Conservation (phyloP, 1,139 yeast genomes). For the Entelexis paramagnoliae region DNA sequence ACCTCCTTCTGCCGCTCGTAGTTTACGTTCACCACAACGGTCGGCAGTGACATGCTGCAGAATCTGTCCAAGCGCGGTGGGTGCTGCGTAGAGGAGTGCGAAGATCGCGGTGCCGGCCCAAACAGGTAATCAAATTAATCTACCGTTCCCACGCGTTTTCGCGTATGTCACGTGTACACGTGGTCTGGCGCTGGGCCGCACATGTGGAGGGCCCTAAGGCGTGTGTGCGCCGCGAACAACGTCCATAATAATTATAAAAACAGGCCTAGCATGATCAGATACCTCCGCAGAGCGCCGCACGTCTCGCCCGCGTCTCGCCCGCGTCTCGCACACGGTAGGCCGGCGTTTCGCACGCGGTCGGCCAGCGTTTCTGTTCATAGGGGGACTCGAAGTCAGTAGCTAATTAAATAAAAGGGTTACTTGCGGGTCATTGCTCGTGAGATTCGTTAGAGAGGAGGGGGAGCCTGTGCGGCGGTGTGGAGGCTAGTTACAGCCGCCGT, state of each 20-base stretch:
- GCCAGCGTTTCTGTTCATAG: too few species aligned
- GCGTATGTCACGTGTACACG: constrained; percentile 9
- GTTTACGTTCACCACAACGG: constrained; percentile 43
- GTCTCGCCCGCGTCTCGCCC: too few species aligned
- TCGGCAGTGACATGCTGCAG: constrained; percentile 32
- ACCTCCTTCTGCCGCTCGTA: constrained; percentile 36
- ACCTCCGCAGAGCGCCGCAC: too few species aligned
- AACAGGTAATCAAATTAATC: constrained; percentile 8
- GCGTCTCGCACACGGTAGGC: too few species aligned
- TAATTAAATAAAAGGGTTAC: not conserved
- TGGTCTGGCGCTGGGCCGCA: too few species aligned
- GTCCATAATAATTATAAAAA: too few species aligned
- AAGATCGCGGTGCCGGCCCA: constrained; percentile 1
- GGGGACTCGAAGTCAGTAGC: too few species aligned
- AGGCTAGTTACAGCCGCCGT: not conserved
- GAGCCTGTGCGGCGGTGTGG: not conserved
- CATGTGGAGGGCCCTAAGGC: too few species aligned
- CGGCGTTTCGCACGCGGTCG: too few species aligned
- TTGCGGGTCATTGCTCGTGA: not conserved
- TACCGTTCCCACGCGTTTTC: constrained; percentile 1
- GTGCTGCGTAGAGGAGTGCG: not conserved
- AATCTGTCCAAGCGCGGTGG: too few species aligned
- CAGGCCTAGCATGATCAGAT: too few species aligned
- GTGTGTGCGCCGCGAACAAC: too few species aligned
- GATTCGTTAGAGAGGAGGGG: not conserved